A percentile compares a stretch with the other conserved stretches of the same genome.
These are phyloP conservation scores for Epithele typhae DNA, from an alignment of 768 basidiomycete genomes.

Conservation along the genomic window DNA sequence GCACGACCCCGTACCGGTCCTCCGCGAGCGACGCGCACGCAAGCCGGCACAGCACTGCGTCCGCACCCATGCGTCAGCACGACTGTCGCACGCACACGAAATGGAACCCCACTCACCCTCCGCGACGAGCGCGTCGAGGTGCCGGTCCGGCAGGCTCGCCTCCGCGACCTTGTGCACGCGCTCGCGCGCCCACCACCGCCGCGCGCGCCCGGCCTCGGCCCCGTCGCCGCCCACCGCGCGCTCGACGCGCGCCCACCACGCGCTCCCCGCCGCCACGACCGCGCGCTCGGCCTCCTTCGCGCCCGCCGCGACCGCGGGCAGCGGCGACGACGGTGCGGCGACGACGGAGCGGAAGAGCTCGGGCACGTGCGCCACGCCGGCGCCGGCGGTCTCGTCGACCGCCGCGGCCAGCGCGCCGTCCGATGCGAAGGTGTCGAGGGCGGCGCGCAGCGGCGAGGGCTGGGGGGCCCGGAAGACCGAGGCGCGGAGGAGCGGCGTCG, in stretches of 20 bases:
- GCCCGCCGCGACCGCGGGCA: constrained; percentile 19
- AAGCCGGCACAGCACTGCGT: constrained; percentile 59
- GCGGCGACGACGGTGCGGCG: constrained; percentile 12
- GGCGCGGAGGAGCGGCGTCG: constrained; percentile 33
- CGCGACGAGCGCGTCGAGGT: constrained; percentile 57
- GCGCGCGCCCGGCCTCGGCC: constrained; percentile 25
- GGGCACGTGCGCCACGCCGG: constrained; percentile 42
- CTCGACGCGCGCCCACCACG: constrained; percentile 9
- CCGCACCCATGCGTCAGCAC: not conserved
- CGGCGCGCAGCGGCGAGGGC: constrained; percentile 47
- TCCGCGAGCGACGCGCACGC: constrained; percentile 71
- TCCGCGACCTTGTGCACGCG: constrained; percentile 50
- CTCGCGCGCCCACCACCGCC: constrained; percentile 55
- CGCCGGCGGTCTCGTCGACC: constrained; percentile 46
- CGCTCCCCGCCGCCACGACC: constrained; percentile 9
- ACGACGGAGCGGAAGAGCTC: constrained; percentile 44
- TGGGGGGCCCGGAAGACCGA: constrained; percentile 41
- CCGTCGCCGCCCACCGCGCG: too few relatives aligned
- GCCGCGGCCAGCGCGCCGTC: constrained; percentile 42
- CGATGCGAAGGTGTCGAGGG: constrained; percentile 55
- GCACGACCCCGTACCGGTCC: constrained; percentile 80
- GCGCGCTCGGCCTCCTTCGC: constrained; percentile 16
- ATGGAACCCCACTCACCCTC: constrained; percentile 41
- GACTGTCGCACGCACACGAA: not conserved
- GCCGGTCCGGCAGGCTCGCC: constrained; percentile 52